Evolutionary conservation across 164 flowering plant species (phyloP), one percentile per base, ranked within the genome.

Genomic region (Cinnamomum chago): DNA sequence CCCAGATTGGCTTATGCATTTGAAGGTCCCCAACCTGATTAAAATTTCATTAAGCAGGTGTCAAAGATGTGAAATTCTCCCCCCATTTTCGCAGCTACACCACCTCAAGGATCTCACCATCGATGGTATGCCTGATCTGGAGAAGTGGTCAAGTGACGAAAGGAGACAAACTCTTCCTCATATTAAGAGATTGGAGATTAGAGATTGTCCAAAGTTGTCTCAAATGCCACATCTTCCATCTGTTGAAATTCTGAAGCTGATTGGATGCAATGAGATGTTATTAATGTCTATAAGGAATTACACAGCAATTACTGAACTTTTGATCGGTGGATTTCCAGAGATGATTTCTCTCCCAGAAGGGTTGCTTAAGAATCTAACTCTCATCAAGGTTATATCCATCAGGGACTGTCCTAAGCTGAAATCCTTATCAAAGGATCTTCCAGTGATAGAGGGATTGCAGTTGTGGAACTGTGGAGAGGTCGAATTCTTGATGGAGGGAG

Each of bases 1-100:
- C 25, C 85, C 85, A 30, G 0, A 12, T 17, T 82, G 85, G 87
- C 24, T 67, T 40, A 27, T 3, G n/a, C 28, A 60, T 25, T 35
- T 15, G 22, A 7, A 1, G 18, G 73, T 80, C 5, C 60, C 70
- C 2, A 77, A 72, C 15, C 67, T 82, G 20, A 20, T 60, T 7
- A 6, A 24, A 2, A 2, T 82, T 5, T 65, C 3, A 0, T 60
- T 85, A 11, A 62, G 18, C 5, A 70, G 76, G 67, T 85, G 85
- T 40, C 40, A 12, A 67, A 68, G 51, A 22, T 80, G 80, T 13
- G 12, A 58, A 6, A 20, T 4, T 0, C 71, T 80, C 6, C 83
- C 82, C 0, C 27, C 72, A 18, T 33, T 83, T 3, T 81, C 78
- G 5, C 70, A 78, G 17, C 72, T 83, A 35, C 77, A 76, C 3